Percentiles rank a stretch among this genome's conserved stretches.
Conservation (phyloP, 768 basidiomycete species). For the Dioszegia aurantiaca region DNA sequence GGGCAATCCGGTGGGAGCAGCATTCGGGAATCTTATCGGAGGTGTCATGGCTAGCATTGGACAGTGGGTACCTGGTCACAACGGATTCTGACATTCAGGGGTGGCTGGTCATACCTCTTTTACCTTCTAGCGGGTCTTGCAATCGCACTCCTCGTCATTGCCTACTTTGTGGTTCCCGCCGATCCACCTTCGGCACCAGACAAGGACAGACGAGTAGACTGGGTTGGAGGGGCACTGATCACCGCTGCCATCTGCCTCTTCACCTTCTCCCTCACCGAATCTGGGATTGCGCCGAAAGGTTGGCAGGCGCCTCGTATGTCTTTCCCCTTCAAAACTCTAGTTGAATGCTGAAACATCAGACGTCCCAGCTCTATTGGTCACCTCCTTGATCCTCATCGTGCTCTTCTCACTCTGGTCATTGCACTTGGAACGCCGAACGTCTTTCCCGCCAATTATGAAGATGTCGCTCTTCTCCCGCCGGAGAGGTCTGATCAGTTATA, state of each 20-base stretch:
- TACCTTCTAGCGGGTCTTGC: constrained; percentile 63
- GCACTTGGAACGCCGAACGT: constrained; percentile 57
- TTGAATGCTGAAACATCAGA: constrained; percentile 52
- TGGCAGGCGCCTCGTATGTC: constrained; percentile 62
- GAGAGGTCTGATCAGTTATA: constrained; percentile 15
- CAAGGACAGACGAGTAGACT: constrained; percentile 58
- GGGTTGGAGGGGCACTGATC: constrained; percentile 68
- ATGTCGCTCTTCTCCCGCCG: constrained; percentile 33
- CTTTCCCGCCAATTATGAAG: constrained; percentile 29
- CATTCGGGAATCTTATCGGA: constrained; percentile 65
- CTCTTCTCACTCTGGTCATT: constrained; percentile 66
- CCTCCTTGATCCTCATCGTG: constrained; percentile 61
- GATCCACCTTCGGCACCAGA: constrained; percentile 49
- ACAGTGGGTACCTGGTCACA: constrained; percentile 43
- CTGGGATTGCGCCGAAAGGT: constrained; percentile 58
- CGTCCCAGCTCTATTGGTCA: constrained; percentile 64
- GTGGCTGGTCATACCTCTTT: constrained; percentile 68
- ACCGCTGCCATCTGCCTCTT: constrained; percentile 66
- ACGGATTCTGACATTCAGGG: constrained; percentile 9
- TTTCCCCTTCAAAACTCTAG: neutral
- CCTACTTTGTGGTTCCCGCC: constrained; percentile 61
- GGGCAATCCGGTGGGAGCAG: constrained; percentile 75
- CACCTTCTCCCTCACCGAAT: constrained; percentile 69
- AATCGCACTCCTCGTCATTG: constrained; percentile 59
- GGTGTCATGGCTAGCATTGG: constrained; percentile 63